A percentile compares a stretch with the other conserved stretches of the same genome.
Conservation (phyloP, 345 rosid species). For the Sapria himalayana region DNA sequence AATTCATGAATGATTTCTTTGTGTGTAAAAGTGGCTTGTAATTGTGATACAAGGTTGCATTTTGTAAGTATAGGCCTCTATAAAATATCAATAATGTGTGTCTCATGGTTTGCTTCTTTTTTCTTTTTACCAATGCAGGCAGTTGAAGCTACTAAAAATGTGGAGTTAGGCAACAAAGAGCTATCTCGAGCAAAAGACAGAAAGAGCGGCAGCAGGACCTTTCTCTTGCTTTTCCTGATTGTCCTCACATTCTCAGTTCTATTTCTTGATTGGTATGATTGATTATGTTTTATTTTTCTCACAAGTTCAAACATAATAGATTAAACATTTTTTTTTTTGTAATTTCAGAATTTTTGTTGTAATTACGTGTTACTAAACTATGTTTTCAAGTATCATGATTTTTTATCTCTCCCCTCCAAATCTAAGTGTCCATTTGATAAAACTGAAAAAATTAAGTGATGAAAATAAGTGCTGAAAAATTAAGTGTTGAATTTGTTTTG, state of each 20-base stretch:
- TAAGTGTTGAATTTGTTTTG: too few relatives aligned
- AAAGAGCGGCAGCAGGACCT: conserved; percentile 79
- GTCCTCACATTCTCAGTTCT: conserved; percentile 71
- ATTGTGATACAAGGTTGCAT: too few relatives aligned
- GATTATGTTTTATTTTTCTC: not conserved
- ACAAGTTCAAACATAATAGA: too few relatives aligned
- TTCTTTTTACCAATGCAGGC: conserved; percentile 27
- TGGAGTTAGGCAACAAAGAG: conserved; percentile 74
- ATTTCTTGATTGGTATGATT: conserved; percentile 87
- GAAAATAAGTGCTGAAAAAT: too few relatives aligned
- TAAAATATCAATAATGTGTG: too few relatives aligned
- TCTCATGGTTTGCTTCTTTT: conserved; percentile 1
- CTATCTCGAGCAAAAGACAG: conserved; percentile 59
- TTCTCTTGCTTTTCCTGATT: conserved; percentile 59
- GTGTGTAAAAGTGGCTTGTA: too few relatives aligned
- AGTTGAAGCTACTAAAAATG: conserved; percentile 75
- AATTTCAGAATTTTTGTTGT: too few relatives aligned
- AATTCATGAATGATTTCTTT: too few relatives aligned
- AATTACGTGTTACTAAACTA: not conserved
- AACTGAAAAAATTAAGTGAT: too few relatives aligned
- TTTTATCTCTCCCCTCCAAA: not conserved
- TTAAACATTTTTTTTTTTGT: too few relatives aligned
- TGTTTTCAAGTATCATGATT: not conserved
- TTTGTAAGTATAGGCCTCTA: too few relatives aligned
- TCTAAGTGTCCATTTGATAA: too few relatives aligned